Conservation (phyloP, 768 basidiomycete species). For the Naganishia vaughanmartiniae region DNA sequence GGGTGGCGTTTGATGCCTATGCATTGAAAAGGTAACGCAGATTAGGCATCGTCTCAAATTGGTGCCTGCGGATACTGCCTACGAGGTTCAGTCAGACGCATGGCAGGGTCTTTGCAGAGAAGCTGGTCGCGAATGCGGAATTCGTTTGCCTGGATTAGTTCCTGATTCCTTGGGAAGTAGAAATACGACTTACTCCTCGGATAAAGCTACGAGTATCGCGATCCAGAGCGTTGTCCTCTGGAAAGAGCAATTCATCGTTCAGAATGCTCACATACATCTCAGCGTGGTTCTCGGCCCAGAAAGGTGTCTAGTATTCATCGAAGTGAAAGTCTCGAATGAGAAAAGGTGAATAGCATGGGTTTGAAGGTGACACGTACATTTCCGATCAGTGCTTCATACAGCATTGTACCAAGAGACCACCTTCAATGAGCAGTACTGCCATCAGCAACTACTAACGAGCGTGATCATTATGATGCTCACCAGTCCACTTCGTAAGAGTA, state of each 20-base stretch:
- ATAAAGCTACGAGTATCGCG: conserved; percentile 92
- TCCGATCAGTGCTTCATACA: conserved; percentile 29
- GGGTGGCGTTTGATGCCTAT: conserved; percentile 76
- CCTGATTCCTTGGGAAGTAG: background rate
- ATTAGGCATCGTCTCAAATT: background rate
- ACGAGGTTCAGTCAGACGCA: conserved; percentile 86
- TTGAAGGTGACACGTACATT: conserved; percentile 9
- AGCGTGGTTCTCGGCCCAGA: conserved; percentile 87
- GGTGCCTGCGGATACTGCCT: background rate
- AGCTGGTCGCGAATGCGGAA: conserved; percentile 58
- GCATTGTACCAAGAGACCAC: conserved; percentile 41
- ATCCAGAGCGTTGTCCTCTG: conserved; percentile 86
- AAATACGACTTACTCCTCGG: conserved; percentile 69
- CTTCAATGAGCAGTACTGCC: conserved; percentile 20
- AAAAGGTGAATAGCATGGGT: conserved; percentile 28
- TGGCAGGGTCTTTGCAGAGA: conserved; percentile 84
- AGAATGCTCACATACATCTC: conserved; percentile 93
- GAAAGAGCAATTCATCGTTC: conserved; percentile 84
- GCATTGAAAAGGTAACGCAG: too few species aligned
- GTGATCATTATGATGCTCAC: conserved; percentile 65
- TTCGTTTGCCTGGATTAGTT: background rate
- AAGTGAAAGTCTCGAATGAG: conserved; percentile 27
- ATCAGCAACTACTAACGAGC: background rate
- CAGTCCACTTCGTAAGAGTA: conserved; percentile 95
- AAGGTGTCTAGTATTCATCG: conserved; percentile 67